Base-by-base conservation (phyloP, 371 early-diverging fungal genomes). In the Mortierella sp. region DNA sequence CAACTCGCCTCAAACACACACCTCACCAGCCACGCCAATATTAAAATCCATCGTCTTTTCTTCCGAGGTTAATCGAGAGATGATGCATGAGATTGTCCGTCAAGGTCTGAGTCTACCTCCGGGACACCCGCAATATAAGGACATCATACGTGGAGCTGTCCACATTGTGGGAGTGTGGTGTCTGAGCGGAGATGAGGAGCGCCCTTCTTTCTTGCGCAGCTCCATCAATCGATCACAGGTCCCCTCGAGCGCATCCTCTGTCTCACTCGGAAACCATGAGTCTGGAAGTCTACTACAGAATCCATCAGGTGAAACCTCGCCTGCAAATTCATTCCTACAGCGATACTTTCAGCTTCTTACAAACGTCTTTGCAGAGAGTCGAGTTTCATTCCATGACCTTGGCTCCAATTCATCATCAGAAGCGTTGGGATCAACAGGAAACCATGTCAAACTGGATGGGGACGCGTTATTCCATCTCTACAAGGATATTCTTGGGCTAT, bases 101-200 rank as follows among this genome's bases (percentile, higher is more conserved):
- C 95, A 95, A 67, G 85, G 91, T 2, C 73, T 95, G 11, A 70
- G 90, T 36, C 67, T 94, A 22, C 94, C 94, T 8, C 83, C 83
- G 53, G 81, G 65, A 3, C 87, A 88, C 59, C 72, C 86, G 11
- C 77, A 86, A 24, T 88, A 90, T 69, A 85, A 89, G 69, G 93
- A 94, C 33, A 90, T 92, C 45, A 89, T 87, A 1, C 87, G 93
- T 5, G 90, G 92, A 4, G 91, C 92, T 0, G 84, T 93, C 33
- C 92, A 90, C 76, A 88, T 95, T n/a, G 70, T 95, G 9, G 89
- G 93, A 2, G 89, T 89, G 0, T 94, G 94, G 94, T 87, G 89
- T 55, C 78, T 92, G 22, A 88, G 91, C 45, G 86, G 84, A 36
- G 92, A 92, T 74, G 91, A 92, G 22, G 92, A 92, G 69, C 86